Conservation (phyloP, 1,284 basidiomycete genomes). For the Athelia psychrophila region DNA sequence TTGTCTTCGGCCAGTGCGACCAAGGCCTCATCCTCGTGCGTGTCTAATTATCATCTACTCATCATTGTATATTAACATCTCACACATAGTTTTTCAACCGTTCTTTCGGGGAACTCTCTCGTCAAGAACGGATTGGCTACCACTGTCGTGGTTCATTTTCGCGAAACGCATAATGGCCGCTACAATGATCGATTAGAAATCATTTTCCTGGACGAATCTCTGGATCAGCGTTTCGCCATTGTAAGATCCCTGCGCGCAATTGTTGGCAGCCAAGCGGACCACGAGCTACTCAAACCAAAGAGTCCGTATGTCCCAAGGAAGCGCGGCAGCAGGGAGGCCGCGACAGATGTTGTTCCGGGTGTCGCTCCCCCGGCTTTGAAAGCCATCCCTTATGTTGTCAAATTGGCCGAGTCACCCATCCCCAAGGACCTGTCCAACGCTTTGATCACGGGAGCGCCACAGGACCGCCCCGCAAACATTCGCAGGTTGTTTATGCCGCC, state of each 20-base stretch:
- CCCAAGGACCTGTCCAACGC: conserved; percentile 29
- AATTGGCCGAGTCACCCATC: conserved; percentile 36
- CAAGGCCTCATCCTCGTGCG: not conserved
- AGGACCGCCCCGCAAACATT: conserved; percentile 23
- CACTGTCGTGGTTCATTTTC: conserved; percentile 31
- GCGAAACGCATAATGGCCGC: conserved; percentile 38
- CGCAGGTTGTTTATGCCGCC: conserved; percentile 35
- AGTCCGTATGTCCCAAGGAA: conserved; percentile 51
- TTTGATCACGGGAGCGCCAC: conserved; percentile 24
- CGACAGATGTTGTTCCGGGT: conserved; percentile 44
- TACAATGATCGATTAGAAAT: conserved; percentile 40
- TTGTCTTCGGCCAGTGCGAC: not conserved
- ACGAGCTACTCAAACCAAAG: conserved; percentile 46
- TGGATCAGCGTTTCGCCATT: conserved; percentile 31
- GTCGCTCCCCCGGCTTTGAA: conserved; percentile 37
- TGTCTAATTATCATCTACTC: too few relatives aligned
- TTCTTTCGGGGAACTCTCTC: conserved; percentile 6
- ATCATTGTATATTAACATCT: not conserved
- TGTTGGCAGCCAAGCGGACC: conserved; percentile 39
- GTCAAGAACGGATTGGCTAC: conserved; percentile 26
- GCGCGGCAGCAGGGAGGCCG: conserved; percentile 34
- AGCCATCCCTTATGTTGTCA: conserved; percentile 37
- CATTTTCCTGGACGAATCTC: conserved; percentile 25
- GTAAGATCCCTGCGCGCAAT: conserved; percentile 27
- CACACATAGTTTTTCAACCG: conserved; percentile 31